Conservation (phyloP, 345 rosid genomes). For the Eucalyptus cloeziana region DNA sequence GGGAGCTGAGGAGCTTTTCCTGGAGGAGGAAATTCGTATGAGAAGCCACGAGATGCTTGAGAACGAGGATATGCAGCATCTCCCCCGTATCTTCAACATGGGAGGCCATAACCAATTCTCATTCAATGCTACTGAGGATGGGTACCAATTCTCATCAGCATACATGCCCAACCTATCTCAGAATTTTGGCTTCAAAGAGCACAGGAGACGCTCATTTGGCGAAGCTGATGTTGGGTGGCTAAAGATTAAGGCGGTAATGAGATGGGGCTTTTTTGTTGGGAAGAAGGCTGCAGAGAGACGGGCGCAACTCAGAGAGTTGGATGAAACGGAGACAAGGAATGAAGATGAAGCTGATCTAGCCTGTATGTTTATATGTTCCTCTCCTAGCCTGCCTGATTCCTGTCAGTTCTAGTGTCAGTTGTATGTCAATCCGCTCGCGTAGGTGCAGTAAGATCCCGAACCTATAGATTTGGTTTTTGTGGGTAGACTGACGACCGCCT, state of each 20-base stretch:
- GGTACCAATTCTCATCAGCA: conserved; percentile 26
- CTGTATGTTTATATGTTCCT: neutral
- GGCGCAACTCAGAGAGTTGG: conserved; percentile 75
- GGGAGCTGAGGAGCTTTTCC: conserved; percentile 38
- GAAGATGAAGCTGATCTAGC: neutral
- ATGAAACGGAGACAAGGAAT: conserved; percentile 7
- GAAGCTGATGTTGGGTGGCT: conserved; percentile 93
- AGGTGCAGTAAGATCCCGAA: neutral
- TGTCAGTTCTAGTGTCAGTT: neutral
- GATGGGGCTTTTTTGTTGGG: conserved; percentile 94
- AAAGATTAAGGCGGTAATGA: conserved; percentile 92
- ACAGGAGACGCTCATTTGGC: conserved; percentile 46
- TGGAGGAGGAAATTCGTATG: conserved; percentile 77
- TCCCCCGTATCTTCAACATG: conserved; percentile 59
- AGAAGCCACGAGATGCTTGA: conserved; percentile 84
- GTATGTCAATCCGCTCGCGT: neutral
- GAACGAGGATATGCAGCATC: conserved; percentile 88
- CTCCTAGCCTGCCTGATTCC: neutral
- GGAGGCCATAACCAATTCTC: conserved; percentile 37
- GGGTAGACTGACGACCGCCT: neutral
- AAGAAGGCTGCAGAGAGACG: conserved; percentile 91
- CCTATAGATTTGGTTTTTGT: neutral
- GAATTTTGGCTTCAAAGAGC: conserved; percentile 26
- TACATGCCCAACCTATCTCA: conserved; percentile 27
- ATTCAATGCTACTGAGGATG: conserved; percentile 39